Conservation (phyloP, 495 filamentous ascomycete species). For the Hyaloscypha finlandica region DNA sequence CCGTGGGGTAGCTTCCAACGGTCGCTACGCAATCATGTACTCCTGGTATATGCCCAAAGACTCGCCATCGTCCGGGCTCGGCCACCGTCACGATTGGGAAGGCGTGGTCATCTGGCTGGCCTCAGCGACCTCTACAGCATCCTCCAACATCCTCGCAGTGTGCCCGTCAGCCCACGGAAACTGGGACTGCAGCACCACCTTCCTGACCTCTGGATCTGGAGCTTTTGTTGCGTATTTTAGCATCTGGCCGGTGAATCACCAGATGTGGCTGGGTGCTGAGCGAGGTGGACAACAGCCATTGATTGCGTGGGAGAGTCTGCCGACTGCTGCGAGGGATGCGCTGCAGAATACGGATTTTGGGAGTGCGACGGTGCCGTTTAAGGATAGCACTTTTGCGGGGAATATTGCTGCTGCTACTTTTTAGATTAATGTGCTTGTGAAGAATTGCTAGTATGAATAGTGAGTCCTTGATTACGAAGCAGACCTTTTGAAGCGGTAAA, state of each 20-base stretch:
- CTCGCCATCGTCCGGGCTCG: constrained; percentile 11
- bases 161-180: constrained; percentile 50
- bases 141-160: constrained; percentile 45
- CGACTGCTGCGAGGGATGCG: constrained; percentile 36
- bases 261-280: constrained; percentile 40
- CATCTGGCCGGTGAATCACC: constrained; percentile 37
- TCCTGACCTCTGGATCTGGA: constrained; percentile 37
- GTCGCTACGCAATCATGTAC: constrained; percentile 49
- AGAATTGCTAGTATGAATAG: no score
- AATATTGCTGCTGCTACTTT: constrained; percentile 28
- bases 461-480: no score
- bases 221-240: no score
- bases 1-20: constrained; percentile 31
- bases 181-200: constrained; percentile 23
- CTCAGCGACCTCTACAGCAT: constrained; percentile 33
- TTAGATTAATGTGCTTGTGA: background rate
- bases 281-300: constrained; percentile 52
- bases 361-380: constrained; percentile 44
- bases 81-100: constrained; percentile 28
- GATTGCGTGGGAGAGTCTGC: constrained; percentile 53
- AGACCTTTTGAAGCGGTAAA: no score
- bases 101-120: constrained; percentile 49
- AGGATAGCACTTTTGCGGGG: constrained; percentile 40
- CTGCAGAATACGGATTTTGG: constrained; percentile 44
- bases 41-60: constrained; percentile 40